These are phyloP conservation scores for Termitomyces sp. DNA, from an alignment of 768 basidiomycete species.

Conservation along the genomic window DNA sequence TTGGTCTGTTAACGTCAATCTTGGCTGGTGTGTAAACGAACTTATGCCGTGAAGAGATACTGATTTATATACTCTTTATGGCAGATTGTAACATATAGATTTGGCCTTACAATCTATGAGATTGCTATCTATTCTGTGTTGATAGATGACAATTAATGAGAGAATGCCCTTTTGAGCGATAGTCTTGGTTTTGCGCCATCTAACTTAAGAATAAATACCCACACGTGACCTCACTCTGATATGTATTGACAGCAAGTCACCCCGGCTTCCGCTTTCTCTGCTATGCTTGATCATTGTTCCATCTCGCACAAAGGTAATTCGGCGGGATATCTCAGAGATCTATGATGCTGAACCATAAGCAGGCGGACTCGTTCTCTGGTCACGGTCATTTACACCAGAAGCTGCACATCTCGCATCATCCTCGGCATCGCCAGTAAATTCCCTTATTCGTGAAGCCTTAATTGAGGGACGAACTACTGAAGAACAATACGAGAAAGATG, in stretches of 20 bases:
- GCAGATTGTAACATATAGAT: not conserved
- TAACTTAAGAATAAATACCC: not conserved
- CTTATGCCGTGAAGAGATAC: not conserved
- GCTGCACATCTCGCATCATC: constrained; percentile 65
- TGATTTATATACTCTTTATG: not conserved
- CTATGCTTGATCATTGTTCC: constrained; percentile 93
- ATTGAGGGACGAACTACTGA: constrained; percentile 85
- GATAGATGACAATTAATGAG: no score
- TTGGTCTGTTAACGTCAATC: not conserved
- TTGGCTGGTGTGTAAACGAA: not conserved
- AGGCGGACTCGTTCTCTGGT: constrained; percentile 96
- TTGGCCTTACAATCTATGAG: not conserved
- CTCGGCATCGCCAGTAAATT: constrained; percentile 78
- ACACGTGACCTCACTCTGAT: not conserved
- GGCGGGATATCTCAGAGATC: not conserved
- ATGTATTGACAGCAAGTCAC: not conserved
- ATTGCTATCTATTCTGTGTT: not conserved
- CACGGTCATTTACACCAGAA: constrained; percentile 88
- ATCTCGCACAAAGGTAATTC: constrained; percentile 85
- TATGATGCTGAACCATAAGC: constrained; percentile 5
- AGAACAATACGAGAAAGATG: constrained; percentile 88
- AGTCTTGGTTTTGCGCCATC: no score
- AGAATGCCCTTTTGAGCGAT: no score
- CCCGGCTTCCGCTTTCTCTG: not conserved
- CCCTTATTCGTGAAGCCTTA: constrained; percentile 83